Conservation (phyloP, 257 asterid species). For the Nicotiana knightiana region DNA sequence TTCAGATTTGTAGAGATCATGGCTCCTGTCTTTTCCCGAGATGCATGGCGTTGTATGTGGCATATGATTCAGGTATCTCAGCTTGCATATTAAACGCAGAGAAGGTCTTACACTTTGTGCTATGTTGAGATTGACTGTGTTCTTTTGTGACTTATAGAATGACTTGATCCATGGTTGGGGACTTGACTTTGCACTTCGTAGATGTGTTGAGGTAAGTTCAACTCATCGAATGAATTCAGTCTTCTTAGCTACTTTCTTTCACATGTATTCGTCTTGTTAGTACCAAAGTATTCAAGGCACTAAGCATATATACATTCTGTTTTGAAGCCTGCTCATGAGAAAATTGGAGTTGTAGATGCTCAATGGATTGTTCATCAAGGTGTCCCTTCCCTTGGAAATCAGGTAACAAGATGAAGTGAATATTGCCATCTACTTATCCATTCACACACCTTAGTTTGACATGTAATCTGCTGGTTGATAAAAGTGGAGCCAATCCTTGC, state of each 20-base stretch:
- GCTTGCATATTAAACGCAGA: not conserved
- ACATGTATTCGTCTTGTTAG: not conserved
- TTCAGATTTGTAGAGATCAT: slow-evolving; percentile 86
- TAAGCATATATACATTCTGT: not conserved
- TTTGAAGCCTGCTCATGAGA: slow-evolving; percentile 68
- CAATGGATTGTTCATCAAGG: slow-evolving; percentile 80
- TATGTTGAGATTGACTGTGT: not conserved
- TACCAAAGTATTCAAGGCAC: not conserved
- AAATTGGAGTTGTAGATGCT: slow-evolving; percentile 87
- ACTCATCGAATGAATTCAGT: not conserved
- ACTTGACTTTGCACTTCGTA: slow-evolving; percentile 76
- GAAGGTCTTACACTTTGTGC: not conserved
- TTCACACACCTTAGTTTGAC: not conserved
- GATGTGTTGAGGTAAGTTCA: slow-evolving; percentile 63
- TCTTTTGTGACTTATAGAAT: slow-evolving; percentile 38
- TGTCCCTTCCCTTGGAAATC: slow-evolving; percentile 76
- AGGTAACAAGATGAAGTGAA: slow-evolving; percentile 29
- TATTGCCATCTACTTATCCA: not conserved
- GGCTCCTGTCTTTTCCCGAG: slow-evolving; percentile 95
- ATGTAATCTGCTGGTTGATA: not conserved
- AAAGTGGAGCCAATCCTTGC: not conserved
- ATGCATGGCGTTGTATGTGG: slow-evolving; percentile 96
- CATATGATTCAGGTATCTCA: slow-evolving; percentile 75
- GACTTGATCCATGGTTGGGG: slow-evolving; percentile 99
- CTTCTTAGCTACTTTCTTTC: not conserved